Percentiles rank a stretch among this genome's conserved stretches.
phyloP scores from a whole-genome alignment of 139 green algal genomes.

The Chlorella vulgaris region DNA sequence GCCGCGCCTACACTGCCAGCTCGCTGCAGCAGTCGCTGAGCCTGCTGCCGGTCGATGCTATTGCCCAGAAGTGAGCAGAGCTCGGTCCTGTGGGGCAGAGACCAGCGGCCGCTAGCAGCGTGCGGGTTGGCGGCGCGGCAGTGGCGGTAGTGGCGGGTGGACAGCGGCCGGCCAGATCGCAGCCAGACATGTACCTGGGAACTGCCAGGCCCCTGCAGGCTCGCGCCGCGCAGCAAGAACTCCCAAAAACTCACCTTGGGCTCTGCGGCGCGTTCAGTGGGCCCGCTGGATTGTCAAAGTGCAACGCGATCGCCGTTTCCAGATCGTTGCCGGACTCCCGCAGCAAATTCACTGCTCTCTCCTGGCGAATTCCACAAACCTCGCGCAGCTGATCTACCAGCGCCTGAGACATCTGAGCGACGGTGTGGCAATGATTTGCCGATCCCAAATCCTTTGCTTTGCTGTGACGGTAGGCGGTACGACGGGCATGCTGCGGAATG shows the following conservation, averaged over 20 bases:
- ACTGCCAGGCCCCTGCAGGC: no score
- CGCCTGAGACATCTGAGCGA: not conserved
- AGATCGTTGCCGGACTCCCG: not conserved
- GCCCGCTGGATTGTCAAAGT: slow-evolving; percentile 10
- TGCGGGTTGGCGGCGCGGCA: no score
- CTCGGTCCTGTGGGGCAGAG: not conserved
- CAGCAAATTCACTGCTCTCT: slow-evolving; percentile 1
- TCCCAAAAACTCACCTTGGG: not conserved
- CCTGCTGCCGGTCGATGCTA: not conserved
- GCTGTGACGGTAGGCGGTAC: no score
- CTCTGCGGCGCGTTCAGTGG: not conserved
- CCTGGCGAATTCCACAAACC: not conserved
- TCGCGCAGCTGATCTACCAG: not conserved
- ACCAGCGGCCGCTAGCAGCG: no score
- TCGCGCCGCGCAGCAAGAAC: not conserved
- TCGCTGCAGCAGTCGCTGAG: slow-evolving; percentile 11
- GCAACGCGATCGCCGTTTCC: slow-evolving; percentile 24
- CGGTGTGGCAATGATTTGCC: no score
- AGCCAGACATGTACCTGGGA: no score
- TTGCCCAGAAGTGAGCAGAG: slow-evolving; percentile 9
- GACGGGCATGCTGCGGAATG: no score
- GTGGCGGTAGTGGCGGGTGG: not conserved
- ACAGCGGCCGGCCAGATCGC: not conserved
- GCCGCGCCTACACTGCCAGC: slow-evolving; percentile 20
- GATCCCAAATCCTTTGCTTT: no score